A percentile compares a stretch with the other conserved stretches of the same genome.
Evolutionary conservation across 2,329 filamentous ascomycete species (phyloP).

Genomic region (Colletotrichum scovillei): DNA sequence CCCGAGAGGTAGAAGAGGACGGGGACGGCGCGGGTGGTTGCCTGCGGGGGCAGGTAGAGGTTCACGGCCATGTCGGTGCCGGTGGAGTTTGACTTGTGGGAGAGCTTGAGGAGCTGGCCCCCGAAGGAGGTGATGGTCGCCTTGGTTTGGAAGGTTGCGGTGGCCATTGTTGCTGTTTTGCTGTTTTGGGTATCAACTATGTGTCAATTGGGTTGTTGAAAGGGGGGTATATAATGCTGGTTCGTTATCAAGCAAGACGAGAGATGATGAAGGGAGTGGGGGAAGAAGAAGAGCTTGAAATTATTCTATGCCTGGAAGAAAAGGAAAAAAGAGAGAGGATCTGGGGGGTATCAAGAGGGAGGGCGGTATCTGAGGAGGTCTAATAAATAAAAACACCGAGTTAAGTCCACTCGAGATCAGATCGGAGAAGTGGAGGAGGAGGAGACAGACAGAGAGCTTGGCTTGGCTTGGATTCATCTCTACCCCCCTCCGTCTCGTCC

Average conservation of each 20-base stretch:
- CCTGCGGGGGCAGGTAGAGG: conserved; percentile 86
- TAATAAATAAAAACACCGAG: conserved; percentile 36
- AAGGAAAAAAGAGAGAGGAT: conserved; percentile 22
- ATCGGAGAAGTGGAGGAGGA: conserved; percentile 33
- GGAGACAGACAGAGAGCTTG: conserved; percentile 7
- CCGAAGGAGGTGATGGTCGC: conserved; percentile 92
- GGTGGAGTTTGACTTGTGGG: conserved; percentile 82
- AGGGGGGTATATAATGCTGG: conserved; percentile 30
- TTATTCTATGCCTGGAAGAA: conserved; percentile 28
- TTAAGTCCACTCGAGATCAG: conserved; percentile 35
- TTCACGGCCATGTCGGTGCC: conserved; percentile 93
- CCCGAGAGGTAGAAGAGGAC: conserved; percentile 94
- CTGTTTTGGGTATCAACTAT: conserved; percentile 9
- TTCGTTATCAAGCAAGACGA: not conserved
- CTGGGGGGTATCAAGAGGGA: not conserved
- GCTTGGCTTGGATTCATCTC: conserved; percentile 2
- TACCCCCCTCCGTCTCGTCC: not conserved
- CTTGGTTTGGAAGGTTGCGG: conserved; percentile 78
- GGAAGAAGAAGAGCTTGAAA: conserved; percentile 5
- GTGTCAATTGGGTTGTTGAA: not conserved
- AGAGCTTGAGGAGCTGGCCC: conserved; percentile 93
- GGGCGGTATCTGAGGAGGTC: conserved; percentile 27
- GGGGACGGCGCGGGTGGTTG: conserved; percentile 71
- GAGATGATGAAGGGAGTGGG: not conserved
- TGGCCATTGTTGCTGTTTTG: conserved; percentile 65